A percentile compares a stretch with the other conserved stretches of the same genome.
Conservation (phyloP, 1,284 basidiomycete species). For the Rhodofomes roseus region DNA sequence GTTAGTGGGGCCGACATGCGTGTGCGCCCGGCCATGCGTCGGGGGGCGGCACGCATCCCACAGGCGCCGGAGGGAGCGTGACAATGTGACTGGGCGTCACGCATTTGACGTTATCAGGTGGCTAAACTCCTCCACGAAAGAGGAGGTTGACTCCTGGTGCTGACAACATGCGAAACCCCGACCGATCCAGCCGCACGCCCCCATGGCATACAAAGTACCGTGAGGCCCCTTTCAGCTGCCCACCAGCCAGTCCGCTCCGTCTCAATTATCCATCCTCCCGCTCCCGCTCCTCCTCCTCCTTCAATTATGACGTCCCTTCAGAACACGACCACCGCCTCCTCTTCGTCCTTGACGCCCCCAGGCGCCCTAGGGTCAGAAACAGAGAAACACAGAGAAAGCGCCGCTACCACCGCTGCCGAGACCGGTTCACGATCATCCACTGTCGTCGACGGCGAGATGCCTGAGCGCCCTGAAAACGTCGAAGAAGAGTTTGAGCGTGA, state of each 20-base stretch:
- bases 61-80: neutral
- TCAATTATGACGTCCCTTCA: slow-evolving; percentile 2
- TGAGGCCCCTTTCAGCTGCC: neutral
- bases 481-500: slow-evolving; percentile 26
- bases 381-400: neutral
- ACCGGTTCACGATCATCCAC: slow-evolving; percentile 12
- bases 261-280: neutral
- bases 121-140: neutral
- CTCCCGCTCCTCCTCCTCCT: neutral
- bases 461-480: slow-evolving; percentile 20
- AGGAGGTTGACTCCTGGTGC: neutral
- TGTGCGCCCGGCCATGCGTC: neutral
- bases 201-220: neutral
- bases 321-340: neutral
- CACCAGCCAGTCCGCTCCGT: neutral
- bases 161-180: neutral
- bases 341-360: neutral
- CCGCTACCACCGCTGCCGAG: neutral
- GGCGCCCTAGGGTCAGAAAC: neutral
- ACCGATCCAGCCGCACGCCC: neutral
- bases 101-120: neutral
- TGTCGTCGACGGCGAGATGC: slow-evolving; percentile 7
- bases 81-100: neutral
- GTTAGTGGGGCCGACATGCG: neutral
- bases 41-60: neutral